phyloP scores from a whole-genome alignment of 2,329 filamentous ascomycete genomes.

The Neodidymelliopsis sp. region DNA sequence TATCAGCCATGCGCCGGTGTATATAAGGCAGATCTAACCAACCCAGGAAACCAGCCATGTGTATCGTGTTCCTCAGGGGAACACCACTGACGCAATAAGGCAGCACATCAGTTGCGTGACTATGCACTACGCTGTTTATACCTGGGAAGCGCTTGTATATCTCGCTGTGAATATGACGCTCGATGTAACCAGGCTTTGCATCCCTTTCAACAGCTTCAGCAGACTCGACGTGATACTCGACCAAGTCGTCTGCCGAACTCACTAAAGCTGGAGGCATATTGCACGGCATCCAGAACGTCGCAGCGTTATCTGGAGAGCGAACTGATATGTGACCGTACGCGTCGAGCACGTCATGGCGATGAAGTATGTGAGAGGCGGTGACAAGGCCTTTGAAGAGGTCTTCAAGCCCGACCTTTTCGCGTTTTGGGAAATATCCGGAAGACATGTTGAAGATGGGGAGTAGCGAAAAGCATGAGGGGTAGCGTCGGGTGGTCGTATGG shows the following conservation, averaged over 20 bases:
- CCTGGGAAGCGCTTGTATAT: conserved; percentile 55
- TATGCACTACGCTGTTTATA: conserved; percentile 55
- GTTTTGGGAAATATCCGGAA: conserved; percentile 48
- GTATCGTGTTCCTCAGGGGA: conserved; percentile 48
- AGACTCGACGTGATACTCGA: conserved; percentile 55
- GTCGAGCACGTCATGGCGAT: conserved; percentile 60
- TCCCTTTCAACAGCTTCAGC: conserved; percentile 48
- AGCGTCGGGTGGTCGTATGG: not conserved
- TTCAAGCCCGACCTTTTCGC: conserved; percentile 48
- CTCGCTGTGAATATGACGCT: conserved; percentile 56
- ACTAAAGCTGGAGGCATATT: conserved; percentile 55
- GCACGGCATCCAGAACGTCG: conserved; percentile 56
- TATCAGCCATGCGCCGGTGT: not conserved
- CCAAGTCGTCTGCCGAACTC: conserved; percentile 50
- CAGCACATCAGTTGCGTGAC: conserved; percentile 52
- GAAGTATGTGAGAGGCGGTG: conserved; percentile 60
- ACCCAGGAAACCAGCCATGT: conserved; percentile 56
- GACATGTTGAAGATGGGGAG: conserved; percentile 35
- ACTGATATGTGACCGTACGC: conserved; percentile 64
- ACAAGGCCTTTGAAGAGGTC: conserved; percentile 53
- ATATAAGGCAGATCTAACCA: conserved; percentile 2
- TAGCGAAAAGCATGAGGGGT: conserved; percentile 6
- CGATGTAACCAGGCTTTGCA: conserved; percentile 47
- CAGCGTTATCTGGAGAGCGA: conserved; percentile 57
- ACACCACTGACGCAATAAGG: conserved; percentile 53